Base-by-base conservation (phyloP, 1,284 basidiomycete species). In the Vanrija humicola region DNA sequence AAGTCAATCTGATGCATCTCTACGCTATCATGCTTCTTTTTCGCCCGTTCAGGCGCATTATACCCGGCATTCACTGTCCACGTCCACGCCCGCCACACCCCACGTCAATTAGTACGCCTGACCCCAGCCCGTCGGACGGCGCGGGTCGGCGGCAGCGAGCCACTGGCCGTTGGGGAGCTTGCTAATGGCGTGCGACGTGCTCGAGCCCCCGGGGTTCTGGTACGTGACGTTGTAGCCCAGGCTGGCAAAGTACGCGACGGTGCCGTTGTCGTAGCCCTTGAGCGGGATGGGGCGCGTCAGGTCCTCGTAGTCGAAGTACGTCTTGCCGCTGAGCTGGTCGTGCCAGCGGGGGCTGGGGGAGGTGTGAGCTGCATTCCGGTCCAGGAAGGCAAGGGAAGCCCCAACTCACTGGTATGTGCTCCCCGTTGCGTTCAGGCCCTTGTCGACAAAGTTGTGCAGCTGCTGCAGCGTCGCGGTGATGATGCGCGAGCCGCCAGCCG, bases 391-490 rank as follows among this genome's bases (percentile, higher is more conserved):
- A n/a, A 3, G 9, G n/a, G n/a, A n/a, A n/a, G n/a, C n/a, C n/a
- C n/a, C n/a, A n/a, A 65, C 63, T 54, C 26, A 66, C 64, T 64
- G 61, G 18, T 49, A 40, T 2, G 64, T 69, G 42, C 56, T 62
- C 42, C 58, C 48, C 12, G 65, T 66, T 3, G 68, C 72, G 62
- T 65, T 55, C 40, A 66, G 28, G 53, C 64, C 63, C 40, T 67
- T 67, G 48, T 73, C 69, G 23, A 72, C 52, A 54, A 64, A 63
- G 52, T 72, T 66, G 56, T 69, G 63, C 6, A 73, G 46, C 52
- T 72, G 61, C 50, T 76, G 72, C 12, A 78, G 63, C 12, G 77
- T 78, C 1, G 77, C 75, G 0, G 78, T 79, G 60, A 78, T 77
- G 70, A 79, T 78, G 2, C 73, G 56, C 38, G 65, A 68, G 5